Conservation (phyloP, 2,329 filamentous ascomycete genomes). For the Penicillium sp. region DNA sequence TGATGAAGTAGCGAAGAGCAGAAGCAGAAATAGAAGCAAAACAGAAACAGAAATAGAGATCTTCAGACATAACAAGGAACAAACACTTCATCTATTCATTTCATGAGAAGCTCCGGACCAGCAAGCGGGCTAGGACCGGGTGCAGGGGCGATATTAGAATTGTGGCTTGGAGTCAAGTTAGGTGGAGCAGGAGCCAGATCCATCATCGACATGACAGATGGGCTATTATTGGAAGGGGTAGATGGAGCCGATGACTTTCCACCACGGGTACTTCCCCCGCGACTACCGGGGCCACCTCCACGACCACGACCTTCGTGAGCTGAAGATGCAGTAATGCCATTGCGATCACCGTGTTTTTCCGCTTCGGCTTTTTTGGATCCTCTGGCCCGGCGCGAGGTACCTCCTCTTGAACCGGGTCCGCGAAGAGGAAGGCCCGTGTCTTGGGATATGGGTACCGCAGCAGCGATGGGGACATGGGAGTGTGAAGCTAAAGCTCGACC, state of each 20-base stretch:
- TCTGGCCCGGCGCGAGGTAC: constrained; percentile 77
- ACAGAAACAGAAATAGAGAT: constrained; percentile 6
- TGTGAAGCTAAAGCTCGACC: constrained; percentile 65
- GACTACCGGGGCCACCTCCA: constrained; percentile 29
- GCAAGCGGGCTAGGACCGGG: constrained; percentile 29
- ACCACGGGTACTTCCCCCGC: constrained; percentile 33
- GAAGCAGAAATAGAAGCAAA: too few relatives aligned
- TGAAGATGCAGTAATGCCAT: constrained; percentile 23
- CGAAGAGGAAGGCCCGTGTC: constrained; percentile 77
- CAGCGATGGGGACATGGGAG: constrained; percentile 72
- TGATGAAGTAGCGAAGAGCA: too few relatives aligned
- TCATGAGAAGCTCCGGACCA: constrained; percentile 33
- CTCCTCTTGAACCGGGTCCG: constrained; percentile 74
- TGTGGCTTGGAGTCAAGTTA: constrained; percentile 2
- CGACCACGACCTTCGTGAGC: constrained; percentile 32
- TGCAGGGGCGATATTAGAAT: constrained; percentile 14
- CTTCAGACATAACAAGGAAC: background rate
- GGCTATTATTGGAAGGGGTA: constrained; percentile 22
- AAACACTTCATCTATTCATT: constrained; percentile 23
- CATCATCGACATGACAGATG: constrained; percentile 16
- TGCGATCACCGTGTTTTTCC: constrained; percentile 76
- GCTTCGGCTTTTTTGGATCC: constrained; percentile 84
- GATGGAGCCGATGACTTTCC: constrained; percentile 24
- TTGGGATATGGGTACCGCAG: constrained; percentile 88
- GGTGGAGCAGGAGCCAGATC: constrained; percentile 7